Conservation (phyloP, 306 rosid genomes). For the Cucurbita ficifolia region DNA sequence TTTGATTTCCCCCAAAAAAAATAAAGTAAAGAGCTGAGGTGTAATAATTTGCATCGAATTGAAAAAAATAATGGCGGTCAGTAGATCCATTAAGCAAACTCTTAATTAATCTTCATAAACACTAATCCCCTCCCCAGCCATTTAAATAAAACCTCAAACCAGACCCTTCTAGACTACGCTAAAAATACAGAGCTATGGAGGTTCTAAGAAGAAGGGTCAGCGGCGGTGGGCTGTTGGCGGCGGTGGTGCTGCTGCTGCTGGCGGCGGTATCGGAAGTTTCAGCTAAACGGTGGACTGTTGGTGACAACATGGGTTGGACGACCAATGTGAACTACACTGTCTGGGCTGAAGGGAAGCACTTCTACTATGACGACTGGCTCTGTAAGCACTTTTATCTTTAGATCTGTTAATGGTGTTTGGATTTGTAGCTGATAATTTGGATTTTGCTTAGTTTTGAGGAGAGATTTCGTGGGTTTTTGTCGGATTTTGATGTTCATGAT, state of each 20-base stretch:
- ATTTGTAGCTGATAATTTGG: neutral
- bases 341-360: conserved; percentile 60
- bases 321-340: conserved; percentile 56
- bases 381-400: conserved; percentile 29
- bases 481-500: neutral
- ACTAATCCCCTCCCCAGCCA: neutral
- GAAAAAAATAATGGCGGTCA: neutral
- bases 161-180: conserved; percentile 17
- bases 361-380: conserved; percentile 90
- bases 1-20: neutral
- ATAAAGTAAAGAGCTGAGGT: neutral
- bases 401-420: neutral
- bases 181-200: conserved; percentile 24
- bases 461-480: neutral
- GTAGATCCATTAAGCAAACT: conserved; percentile 7
- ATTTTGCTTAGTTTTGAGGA: neutral
- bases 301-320: conserved; percentile 56
- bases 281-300: conserved; percentile 45
- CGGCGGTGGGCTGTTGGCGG: conserved; percentile 8
- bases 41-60: neutral
- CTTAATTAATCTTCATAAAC: neutral
- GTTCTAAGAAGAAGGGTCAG: conserved; percentile 13
- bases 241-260: conserved; percentile 5
- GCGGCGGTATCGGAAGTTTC: conserved; percentile 43
- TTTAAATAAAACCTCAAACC: neutral